Base-by-base conservation (phyloP, 2,329 filamentous ascomycete species). In the Calonectria honghensis region DNA sequence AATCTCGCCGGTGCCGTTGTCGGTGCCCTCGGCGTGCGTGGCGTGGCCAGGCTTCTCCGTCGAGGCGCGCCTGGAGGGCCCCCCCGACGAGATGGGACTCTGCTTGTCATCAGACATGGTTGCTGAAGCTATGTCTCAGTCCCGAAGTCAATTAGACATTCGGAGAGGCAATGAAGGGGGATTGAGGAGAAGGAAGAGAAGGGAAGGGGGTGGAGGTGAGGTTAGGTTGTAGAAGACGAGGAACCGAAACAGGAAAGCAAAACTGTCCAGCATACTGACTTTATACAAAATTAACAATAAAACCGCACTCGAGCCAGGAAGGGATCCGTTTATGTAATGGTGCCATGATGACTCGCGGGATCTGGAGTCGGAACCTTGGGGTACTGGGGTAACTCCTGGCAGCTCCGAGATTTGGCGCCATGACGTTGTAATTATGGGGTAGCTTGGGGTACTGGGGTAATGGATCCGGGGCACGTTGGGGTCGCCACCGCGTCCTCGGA, bases 381-480 rank as follows among this genome's bases (percentile, higher is more conserved):
- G 41, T 45, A 41, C 39, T 20, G 39, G 39, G 39, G 16, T 41
- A 41, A 20, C 7, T 41, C 16, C 39, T 41, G 39, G 39, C 39
- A 41, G 39, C 20, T 20, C 39, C 39, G 39, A 41, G 39, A 41
- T 18, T 18, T 41, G 16, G 39, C 39, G 16, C 39, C 16, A 41
- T 41, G 39, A 41, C 39, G 39, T 6, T 41, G 14, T 7, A 41
- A 41, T 41, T 41, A 41, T 41, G 39, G 39, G 39, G 39, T 41
- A 41, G 16, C 39, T 41, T 51, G 48, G 48, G 24, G 48, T 51
- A 52, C 27, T 52, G 50, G 50, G 50, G 24, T 52, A 52, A 52
- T 52, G 24, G 27, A 52, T 52, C 50, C 50, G 24, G 27, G 50
- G 27, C 16, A 7, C 6, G 50, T 52, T 29, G 50, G 27, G 50